Evolutionary conservation across 352 stramenopile genomes (phyloP).

Genomic region (Thalassiosira livingstoniorum): DNA sequence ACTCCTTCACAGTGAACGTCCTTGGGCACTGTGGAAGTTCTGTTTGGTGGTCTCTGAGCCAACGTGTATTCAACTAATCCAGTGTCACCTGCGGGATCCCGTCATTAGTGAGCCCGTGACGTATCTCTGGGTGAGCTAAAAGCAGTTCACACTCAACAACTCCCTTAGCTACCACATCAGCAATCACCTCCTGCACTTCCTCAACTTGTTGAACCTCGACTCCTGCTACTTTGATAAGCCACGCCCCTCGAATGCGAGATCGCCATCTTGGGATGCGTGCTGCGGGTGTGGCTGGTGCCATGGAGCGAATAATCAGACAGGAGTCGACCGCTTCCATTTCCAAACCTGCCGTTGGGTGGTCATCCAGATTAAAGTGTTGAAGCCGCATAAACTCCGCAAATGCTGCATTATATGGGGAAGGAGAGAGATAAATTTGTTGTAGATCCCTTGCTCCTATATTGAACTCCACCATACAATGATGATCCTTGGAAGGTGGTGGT

Average conservation of each 20-base stretch:
- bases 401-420: not conserved
- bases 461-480: not conserved
- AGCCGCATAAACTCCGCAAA: not conserved
- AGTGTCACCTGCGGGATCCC: not conserved
- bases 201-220: not conserved
- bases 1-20: not conserved
- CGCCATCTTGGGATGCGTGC: constrained; percentile 4
- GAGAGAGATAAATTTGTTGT: not conserved
- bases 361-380: not conserved
- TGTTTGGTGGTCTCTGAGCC: not conserved
- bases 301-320: not conserved
- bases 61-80: not conserved
- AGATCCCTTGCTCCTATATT: not conserved
- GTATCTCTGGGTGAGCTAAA: not conserved
- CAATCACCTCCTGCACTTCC: not conserved
- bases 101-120: not conserved
- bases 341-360: constrained; percentile 1
- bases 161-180: not conserved
- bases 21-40: no score
- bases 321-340: not conserved
- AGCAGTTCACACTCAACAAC: not conserved
- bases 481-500: not conserved
- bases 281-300: not conserved
- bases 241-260: not conserved
- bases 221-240: not conserved